Conservation (phyloP, 2,329 filamentous ascomycete species). For the Fusarium circinatum region DNA sequence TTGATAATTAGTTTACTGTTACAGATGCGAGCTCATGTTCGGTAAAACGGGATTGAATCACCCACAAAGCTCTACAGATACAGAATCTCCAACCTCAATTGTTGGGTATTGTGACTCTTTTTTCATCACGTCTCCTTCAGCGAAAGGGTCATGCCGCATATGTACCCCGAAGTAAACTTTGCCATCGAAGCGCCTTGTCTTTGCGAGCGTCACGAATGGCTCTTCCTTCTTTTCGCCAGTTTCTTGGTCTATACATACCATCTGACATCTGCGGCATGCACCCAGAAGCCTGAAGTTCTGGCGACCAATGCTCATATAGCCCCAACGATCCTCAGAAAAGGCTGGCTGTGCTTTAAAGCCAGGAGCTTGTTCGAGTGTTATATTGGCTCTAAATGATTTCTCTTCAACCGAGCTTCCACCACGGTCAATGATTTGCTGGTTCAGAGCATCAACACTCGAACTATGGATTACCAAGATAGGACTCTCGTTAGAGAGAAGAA, state of each 20-base stretch:
- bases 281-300: constrained; percentile 78
- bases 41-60: neutral
- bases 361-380: constrained; percentile 70
- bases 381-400: constrained; percentile 88
- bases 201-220: constrained; percentile 87
- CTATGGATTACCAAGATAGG: constrained; percentile 87
- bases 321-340: constrained; percentile 87
- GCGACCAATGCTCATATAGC: constrained; percentile 70
- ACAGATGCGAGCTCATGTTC: neutral
- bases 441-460: constrained; percentile 82
- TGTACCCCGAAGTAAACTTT: constrained; percentile 93
- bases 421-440: constrained; percentile 73
- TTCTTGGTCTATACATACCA: constrained; percentile 93
- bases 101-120: constrained; percentile 48
- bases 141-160: constrained; percentile 61
- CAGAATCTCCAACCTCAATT: constrained; percentile 62
- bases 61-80: constrained; percentile 38
- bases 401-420: constrained; percentile 73
- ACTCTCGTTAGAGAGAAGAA: constrained; percentile 91
- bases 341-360: constrained; percentile 57
- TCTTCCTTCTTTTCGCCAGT: constrained; percentile 83
- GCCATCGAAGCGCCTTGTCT: constrained; percentile 83
- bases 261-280: constrained; percentile 89
- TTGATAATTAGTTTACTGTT: neutral
- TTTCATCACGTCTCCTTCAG: neutral